phyloP scores from a whole-genome alignment of 345 rosid species.

The Euphorbia pulcherrima region DNA sequence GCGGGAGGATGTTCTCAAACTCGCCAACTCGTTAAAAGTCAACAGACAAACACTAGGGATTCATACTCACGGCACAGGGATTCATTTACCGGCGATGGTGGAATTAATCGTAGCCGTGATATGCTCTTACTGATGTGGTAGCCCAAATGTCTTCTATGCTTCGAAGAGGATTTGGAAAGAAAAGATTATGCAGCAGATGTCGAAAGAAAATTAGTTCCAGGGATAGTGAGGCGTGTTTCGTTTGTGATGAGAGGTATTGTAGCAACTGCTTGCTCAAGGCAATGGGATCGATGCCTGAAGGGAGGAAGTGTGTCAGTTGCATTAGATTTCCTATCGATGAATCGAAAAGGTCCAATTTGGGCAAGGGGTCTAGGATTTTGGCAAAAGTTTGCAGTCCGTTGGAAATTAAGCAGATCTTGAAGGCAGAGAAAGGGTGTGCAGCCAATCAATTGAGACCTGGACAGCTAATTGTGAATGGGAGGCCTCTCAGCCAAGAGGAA shows the following conservation, averaged over 20 bases:
- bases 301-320: constrained; percentile 59
- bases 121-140: constrained; percentile 4
- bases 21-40: too few relatives aligned
- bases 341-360: constrained; percentile 36
- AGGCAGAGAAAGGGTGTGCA: constrained; percentile 55
- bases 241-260: too few relatives aligned
- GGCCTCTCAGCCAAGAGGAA: constrained; percentile 47
- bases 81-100: constrained; percentile 27
- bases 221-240: constrained; percentile 51
- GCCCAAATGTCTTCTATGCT: neutral
- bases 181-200: constrained; percentile 47
- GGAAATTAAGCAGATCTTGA: constrained; percentile 58
- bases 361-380: constrained; percentile 50
- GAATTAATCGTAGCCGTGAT: constrained; percentile 22
- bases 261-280: too few relatives aligned
- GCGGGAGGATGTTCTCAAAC: too few relatives aligned
- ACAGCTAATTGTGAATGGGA: constrained; percentile 53
- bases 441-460: constrained; percentile 61
- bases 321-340: constrained; percentile 54
- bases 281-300: constrained; percentile 83
- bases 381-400: constrained; percentile 38
- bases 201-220: constrained; percentile 39
- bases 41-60: too few relatives aligned
- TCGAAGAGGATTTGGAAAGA: constrained; percentile 11
- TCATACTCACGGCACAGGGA: too few relatives aligned